Conservation (phyloP, 768 basidiomycete species). For the Chlorophyllum brunneum region DNA sequence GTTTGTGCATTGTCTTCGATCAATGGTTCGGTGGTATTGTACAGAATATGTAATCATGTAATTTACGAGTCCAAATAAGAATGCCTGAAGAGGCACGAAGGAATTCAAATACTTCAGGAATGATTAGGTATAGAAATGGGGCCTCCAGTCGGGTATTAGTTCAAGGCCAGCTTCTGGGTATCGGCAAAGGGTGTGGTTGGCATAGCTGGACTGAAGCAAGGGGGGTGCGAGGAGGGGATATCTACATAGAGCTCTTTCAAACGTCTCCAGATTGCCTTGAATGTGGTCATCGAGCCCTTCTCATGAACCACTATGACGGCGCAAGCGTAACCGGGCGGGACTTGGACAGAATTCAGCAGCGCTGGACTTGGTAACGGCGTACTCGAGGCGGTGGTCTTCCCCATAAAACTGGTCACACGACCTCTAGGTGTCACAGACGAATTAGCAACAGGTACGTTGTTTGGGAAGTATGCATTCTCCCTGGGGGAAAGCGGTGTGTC, state of each 20-base stretch:
- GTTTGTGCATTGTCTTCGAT: neutral
- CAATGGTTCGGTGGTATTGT: neutral
- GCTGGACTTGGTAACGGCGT: conserved; percentile 20
- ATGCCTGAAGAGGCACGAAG: neutral
- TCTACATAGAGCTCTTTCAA: conserved; percentile 65
- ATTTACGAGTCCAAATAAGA: neutral
- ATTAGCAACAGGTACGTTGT: conserved; percentile 17
- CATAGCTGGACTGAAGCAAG: conserved; percentile 39
- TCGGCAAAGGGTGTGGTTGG: conserved; percentile 36
- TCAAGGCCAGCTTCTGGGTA: neutral
- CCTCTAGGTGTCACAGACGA: neutral
- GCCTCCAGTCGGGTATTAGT: neutral
- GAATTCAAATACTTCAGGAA: neutral
- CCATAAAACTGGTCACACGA: conserved; percentile 12
- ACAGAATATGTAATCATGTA: neutral
- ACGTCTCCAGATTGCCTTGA: conserved; percentile 71
- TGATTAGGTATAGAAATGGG: neutral
- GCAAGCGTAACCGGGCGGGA: conserved; percentile 43
- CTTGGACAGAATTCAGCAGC: conserved; percentile 5
- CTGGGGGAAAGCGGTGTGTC: conserved; percentile 6
- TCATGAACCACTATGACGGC: conserved; percentile 80
- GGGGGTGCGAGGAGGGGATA: conserved; percentile 24
- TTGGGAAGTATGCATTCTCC: conserved; percentile 20
- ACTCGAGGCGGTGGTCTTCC: conserved; percentile 15
- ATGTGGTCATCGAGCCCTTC: conserved; percentile 87